Percentiles rank a stretch among this genome's conserved stretches.
Evolutionary conservation across 2,329 filamentous ascomycete species (phyloP).

Genomic region (Sporothrix sp.): DNA sequence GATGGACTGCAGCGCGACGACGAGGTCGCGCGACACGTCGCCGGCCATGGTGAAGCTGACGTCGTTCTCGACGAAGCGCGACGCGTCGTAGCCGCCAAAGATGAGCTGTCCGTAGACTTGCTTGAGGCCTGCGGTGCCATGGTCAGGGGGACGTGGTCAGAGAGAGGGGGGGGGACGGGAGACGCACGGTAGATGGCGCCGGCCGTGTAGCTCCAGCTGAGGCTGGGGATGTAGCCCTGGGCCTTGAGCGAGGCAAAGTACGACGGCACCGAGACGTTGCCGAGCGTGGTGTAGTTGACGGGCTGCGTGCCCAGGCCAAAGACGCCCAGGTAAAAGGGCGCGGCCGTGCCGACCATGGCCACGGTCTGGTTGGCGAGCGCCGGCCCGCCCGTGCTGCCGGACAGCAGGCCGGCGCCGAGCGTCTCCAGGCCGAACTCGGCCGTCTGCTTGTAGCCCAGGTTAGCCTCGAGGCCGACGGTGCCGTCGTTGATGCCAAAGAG

Average conservation of each 20-base stretch:
- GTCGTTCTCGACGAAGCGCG: constrained; percentile 29
- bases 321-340: constrained; percentile 32
- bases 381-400: constrained; percentile 19
- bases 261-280: constrained; percentile 27
- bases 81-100: constrained; percentile 33
- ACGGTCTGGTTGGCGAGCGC: constrained; percentile 25
- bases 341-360: constrained; percentile 25
- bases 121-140: constrained; percentile 28
- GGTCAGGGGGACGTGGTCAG: too few species aligned
- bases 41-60: constrained; percentile 29
- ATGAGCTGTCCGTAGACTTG: constrained; percentile 30
- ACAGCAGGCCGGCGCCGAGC: constrained; percentile 23
- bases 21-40: constrained; percentile 28
- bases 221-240: constrained; percentile 28
- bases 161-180: too few species aligned
- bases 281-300: constrained; percentile 28
- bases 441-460: constrained; percentile 26
- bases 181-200: constrained; percentile 32
- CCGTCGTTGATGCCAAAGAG: constrained; percentile 27
- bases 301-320: constrained; percentile 31
- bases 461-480: constrained; percentile 29
- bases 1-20: constrained; percentile 30
- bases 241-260: constrained; percentile 30
- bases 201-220: constrained; percentile 35
- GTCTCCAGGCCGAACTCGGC: constrained; percentile 24